Base-by-base conservation (phyloP, 2,329 filamentous ascomycete genomes). In the Sporothrix variecibatus region DNA sequence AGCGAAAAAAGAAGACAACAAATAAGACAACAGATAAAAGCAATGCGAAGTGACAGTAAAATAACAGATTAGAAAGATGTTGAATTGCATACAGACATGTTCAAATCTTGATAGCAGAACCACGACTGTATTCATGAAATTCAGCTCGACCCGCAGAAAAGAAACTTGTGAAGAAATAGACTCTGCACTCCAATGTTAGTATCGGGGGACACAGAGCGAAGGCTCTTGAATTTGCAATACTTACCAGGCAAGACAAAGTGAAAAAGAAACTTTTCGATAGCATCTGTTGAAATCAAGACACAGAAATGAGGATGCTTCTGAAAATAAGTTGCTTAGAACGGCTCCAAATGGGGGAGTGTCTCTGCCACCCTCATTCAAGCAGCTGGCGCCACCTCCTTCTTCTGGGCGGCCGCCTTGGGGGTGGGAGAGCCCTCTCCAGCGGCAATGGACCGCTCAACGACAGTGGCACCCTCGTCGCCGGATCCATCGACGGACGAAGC, bases 401-500 rank as follows among this genome's bases (percentile, higher is more conserved):
- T 75, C 28, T 49, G 23, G 5, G 73, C n/a, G 15, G 43, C 38
- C 6, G 70, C 34, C 60, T 71, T 75, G 38, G 75, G 46, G n/a
- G 75, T 72, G 15, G 34, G 43, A 2, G 67, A 69, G 28, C 67
- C 40, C 34, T 64, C 74, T 2, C 28, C 83, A 72, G 82, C 81
- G 72, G 83, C 84, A 71, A 81, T 80, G 72, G 83, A 81, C 71
- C 83, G 84, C 75, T 89, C 86, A 67, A 87, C 84, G 75, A 89
- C 84, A n/a, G 87, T 88, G 73, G 85, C 84, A 75, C 85, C 86
- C 78, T 89, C 87, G 76, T 88, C 86, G 74, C 82, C 85, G 56
- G 84, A 82, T 68, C 81, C 82, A 75, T 84, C 82, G 76, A 87
- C 85, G 65, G 86, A 87, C 72, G 85, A 81, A 65, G 82, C 81